phyloP scores from a whole-genome alignment of 106 monocot species.

The Acorus gramineus region DNA sequence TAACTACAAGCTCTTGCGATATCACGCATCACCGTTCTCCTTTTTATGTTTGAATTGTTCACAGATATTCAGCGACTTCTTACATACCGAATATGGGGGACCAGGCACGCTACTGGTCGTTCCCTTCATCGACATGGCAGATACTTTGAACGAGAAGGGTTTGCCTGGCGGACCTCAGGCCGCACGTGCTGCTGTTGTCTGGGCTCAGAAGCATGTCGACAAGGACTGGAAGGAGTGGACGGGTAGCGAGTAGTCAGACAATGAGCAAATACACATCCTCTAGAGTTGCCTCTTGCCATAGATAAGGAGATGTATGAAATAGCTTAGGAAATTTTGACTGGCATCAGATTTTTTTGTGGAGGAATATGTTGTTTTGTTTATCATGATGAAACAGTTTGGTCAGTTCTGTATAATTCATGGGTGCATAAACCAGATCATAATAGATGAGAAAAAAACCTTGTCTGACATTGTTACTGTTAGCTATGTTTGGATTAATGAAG shows the following conservation, averaged over 20 bases:
- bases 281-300: background rate
- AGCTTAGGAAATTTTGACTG: no score
- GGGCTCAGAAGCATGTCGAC: conserved; percentile 60
- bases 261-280: no score
- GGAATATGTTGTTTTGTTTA: no score
- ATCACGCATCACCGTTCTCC: background rate
- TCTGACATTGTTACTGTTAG: no score
- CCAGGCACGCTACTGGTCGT: conserved; percentile 73
- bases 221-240: conserved; percentile 60
- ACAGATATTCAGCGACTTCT: conserved; percentile 66
- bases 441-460: no score
- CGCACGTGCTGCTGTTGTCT: conserved; percentile 62
- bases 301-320: no score
- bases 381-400: no score
- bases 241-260: background rate
- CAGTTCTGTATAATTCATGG: no score
- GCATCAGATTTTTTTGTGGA: no score
- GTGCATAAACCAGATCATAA: no score
- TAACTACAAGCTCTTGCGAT: background rate
- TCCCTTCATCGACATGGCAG: conserved; percentile 88
- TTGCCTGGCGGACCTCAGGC: conserved; percentile 73
- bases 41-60: background rate
- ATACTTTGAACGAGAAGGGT: conserved; percentile 61
- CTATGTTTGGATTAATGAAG: no score
- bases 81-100: conserved; percentile 68